Conservation (phyloP, 2,329 filamentous ascomycete genomes). For the Alternaria brassicicola region DNA sequence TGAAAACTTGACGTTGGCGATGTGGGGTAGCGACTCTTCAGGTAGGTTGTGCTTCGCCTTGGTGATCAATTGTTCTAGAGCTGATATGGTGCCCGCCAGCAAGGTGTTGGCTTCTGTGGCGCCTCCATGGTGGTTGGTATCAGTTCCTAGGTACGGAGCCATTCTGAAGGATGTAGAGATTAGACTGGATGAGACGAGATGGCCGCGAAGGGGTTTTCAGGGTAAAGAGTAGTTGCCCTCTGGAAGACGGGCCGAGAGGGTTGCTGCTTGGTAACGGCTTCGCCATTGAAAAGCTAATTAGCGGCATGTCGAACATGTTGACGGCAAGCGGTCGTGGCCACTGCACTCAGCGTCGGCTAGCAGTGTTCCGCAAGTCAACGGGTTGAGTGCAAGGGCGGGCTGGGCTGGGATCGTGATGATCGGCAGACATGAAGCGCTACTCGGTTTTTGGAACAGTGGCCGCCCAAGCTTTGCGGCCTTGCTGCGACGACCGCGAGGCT, state of each 20-base stretch:
- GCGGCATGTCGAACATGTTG: conserved; percentile 23
- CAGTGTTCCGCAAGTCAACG: conserved; percentile 18
- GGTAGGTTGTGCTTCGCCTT: conserved; percentile 45
- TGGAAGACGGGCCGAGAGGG: conserved; percentile 10
- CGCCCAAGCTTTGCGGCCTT: not conserved
- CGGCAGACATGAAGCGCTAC: conserved; percentile 15
- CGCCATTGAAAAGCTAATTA: conserved; percentile 19
- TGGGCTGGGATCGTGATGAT: conserved; percentile 9
- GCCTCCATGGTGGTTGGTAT: conserved; percentile 17
- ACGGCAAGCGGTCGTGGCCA: conserved; percentile 19
- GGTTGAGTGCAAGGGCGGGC: conserved; percentile 7
- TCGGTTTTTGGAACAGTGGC: conserved; percentile 7
- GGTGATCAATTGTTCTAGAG: conserved; percentile 41
- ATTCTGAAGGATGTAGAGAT: conserved; percentile 18
- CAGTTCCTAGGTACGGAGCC: conserved; percentile 37
- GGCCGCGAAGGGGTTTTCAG: conserved; percentile 6
- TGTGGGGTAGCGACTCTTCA: conserved; percentile 38
- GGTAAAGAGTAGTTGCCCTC: not conserved
- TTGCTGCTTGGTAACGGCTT: conserved; percentile 18
- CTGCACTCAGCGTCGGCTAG: conserved; percentile 19
- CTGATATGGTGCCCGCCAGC: conserved; percentile 41
- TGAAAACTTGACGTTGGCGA: conserved; percentile 39
- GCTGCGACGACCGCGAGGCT: not conserved
- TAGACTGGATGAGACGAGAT: not conserved
- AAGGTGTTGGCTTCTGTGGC: conserved; percentile 33